Evolutionary conservation across 208 protist species (phyloP).

Genomic region (Crithidia thermophila): DNA sequence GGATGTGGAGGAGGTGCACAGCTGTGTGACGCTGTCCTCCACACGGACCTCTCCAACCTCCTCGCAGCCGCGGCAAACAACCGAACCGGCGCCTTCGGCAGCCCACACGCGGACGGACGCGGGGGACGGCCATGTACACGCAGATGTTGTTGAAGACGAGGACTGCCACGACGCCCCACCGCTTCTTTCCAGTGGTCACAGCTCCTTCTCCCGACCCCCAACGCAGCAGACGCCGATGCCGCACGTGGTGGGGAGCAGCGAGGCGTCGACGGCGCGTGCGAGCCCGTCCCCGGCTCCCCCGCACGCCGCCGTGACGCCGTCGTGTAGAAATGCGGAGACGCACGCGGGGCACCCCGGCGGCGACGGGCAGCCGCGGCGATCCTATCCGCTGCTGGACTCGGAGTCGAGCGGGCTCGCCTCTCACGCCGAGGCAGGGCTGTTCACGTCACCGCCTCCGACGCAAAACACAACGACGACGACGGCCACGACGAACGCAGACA

Average conservation of each 20-base stretch:
- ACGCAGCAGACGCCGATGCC: too few species aligned
- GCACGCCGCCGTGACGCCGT: too few species aligned
- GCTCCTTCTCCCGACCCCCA: too few species aligned
- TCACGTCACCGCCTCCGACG: too few species aligned
- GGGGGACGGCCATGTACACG: too few species aligned
- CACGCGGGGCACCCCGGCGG: neutral
- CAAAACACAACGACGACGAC: neutral
- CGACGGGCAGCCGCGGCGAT: neutral
- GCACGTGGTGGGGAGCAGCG: neutral
- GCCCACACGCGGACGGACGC: neutral
- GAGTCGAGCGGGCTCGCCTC: constrained; percentile 6
- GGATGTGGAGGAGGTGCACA: constrained; percentile 24
- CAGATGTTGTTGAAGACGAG: too few species aligned
- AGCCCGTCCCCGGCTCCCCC: constrained; percentile 5
- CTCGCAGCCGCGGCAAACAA: neutral
- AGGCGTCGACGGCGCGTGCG: too few species aligned
- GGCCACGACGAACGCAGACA: neutral
- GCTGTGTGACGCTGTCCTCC: constrained; percentile 29
- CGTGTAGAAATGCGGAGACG: too few species aligned
- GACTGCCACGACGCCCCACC: too few species aligned
- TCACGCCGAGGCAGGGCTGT: too few species aligned
- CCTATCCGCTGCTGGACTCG: constrained; percentile 18
- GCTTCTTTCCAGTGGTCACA: too few species aligned
- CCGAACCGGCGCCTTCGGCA: neutral
- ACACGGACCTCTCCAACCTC: neutral